phyloP scores from a whole-genome alignment of 768 basidiomycete species.

The Russula emetica region DNA sequence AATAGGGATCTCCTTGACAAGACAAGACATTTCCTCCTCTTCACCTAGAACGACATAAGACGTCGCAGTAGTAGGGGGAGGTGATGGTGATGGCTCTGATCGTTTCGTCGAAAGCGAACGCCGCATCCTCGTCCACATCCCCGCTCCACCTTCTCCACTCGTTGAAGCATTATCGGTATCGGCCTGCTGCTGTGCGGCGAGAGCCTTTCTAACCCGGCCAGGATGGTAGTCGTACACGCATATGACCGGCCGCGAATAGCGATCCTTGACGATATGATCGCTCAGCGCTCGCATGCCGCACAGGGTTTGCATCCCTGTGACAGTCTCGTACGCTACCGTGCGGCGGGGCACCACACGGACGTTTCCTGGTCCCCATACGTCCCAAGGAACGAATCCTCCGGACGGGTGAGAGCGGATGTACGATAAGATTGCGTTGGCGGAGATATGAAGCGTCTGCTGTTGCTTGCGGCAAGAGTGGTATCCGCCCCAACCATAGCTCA shows the following conservation, averaged over 20 bases:
- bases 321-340: not conserved
- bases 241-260: not conserved
- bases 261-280: conserved; percentile 4
- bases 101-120: not conserved
- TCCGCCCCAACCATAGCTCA: conserved; percentile 2
- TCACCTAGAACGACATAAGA: conserved; percentile 1
- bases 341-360: not conserved
- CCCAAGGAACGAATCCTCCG: not conserved
- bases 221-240: conserved; percentile 12
- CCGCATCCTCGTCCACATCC: not conserved
- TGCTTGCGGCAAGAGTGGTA: not conserved
- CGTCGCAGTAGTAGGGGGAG: not conserved
- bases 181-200: not conserved
- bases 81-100: not conserved
- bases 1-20: conserved; percentile 11
- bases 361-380: not conserved
- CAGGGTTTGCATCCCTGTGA: not conserved
- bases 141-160: not conserved
- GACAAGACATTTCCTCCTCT: not conserved
- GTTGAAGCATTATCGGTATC: no score
- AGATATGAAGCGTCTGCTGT: conserved; percentile 1
- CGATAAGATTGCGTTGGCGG: conserved; percentile 2
- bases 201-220: not conserved
- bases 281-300: conserved; percentile 13
- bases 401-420: conserved; percentile 4